Evolutionary conservation across 768 basidiomycete species (phyloP).

Genomic region (Tylopilus sp.): DNA sequence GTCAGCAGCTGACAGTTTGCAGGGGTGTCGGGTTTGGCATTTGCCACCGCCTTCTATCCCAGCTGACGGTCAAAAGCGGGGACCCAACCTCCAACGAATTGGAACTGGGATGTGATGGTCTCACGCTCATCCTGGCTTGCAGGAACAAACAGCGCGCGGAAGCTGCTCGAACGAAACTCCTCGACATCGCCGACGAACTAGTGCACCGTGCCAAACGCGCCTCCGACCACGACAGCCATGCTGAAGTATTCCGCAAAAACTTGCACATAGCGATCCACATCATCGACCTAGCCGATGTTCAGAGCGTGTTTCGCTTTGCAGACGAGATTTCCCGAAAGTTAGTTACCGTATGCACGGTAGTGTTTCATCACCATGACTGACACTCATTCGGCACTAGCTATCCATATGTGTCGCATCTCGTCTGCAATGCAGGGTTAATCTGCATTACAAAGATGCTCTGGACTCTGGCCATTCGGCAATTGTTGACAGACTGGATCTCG

Average conservation of each 20-base stretch:
- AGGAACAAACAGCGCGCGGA: constrained; percentile 63
- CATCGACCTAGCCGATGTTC: constrained; percentile 63
- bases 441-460: constrained; percentile 56
- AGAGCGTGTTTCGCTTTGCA: constrained; percentile 61
- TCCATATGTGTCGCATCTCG: constrained; percentile 75
- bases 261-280: constrained; percentile 56
- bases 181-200: constrained; percentile 51
- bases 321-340: constrained; percentile 53
- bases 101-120: constrained; percentile 41
- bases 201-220: constrained; percentile 36
- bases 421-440: constrained; percentile 76
- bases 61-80: constrained; percentile 52
- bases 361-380: not conserved
- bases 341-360: constrained; percentile 17
- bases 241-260: constrained; percentile 54
- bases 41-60: constrained; percentile 71
- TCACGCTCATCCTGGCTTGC: constrained; percentile 82
- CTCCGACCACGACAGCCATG: constrained; percentile 47
- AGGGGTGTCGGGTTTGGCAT: constrained; percentile 86
- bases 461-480: constrained; percentile 42
- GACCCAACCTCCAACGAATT: constrained; percentile 20
- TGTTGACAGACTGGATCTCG: constrained; percentile 42
- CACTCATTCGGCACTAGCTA: constrained; percentile 48
- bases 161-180: constrained; percentile 53
- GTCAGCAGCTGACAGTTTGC: constrained; percentile 32